Conservation (phyloP, 176 grass and related monocot species). For the Saccharum officinarum region DNA sequence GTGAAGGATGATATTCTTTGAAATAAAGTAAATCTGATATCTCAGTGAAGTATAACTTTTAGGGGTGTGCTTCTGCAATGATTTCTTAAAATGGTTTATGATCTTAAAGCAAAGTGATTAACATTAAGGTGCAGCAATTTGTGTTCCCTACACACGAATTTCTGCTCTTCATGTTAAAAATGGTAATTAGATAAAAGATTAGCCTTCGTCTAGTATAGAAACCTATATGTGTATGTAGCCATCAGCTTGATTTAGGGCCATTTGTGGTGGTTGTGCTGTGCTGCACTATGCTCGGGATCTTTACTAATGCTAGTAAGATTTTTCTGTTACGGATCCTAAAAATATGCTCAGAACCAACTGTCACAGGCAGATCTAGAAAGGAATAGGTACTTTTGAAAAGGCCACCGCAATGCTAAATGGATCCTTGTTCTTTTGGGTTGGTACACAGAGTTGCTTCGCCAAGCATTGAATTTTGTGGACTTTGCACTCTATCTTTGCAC, state of each 20-base stretch:
- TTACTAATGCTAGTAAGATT: not conserved
- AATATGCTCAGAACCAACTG: not conserved
- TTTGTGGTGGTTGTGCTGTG: not conserved
- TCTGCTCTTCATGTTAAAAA: not conserved
- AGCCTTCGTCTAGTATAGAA: not conserved
- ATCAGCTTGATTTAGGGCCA: not conserved
- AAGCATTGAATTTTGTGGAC: not conserved
- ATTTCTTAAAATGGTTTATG: not conserved
- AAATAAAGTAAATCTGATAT: constrained; percentile 6
- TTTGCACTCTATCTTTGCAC: not conserved
- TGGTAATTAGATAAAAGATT: not conserved
- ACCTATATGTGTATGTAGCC: not conserved
- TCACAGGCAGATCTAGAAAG: not conserved
- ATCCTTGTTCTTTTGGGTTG: not conserved
- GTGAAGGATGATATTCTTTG: constrained; percentile 1
- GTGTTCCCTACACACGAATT: not conserved
- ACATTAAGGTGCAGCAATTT: not conserved
- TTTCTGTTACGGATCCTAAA: not conserved
- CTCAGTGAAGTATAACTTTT: constrained; percentile 1
- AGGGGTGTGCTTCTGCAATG: not conserved
- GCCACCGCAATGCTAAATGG: not conserved
- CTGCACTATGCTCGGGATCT: not conserved
- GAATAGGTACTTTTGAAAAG: not conserved
- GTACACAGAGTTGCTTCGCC: not conserved
- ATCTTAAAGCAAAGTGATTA: not conserved